These are phyloP conservation scores for Cantharellus anzutake DNA, from an alignment of 768 basidiomycete genomes.

Conservation along the genomic window DNA sequence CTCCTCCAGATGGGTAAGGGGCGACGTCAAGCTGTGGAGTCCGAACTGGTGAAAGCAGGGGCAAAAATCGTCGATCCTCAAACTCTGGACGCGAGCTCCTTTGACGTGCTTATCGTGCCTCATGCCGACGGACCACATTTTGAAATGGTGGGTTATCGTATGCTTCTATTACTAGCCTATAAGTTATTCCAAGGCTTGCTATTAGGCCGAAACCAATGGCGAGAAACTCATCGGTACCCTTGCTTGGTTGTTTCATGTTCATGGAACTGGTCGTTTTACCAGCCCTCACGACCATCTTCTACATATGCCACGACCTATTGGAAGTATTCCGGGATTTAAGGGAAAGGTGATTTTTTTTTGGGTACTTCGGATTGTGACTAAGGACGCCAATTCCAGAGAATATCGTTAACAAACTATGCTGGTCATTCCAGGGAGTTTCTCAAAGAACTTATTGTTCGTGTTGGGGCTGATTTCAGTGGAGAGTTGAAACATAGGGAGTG, in stretches of 20 bases:
- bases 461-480: constrained; percentile 47
- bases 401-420: constrained; percentile 28
- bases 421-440: constrained; percentile 77
- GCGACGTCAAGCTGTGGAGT: too few relatives aligned
- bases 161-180: not conserved
- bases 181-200: not conserved
- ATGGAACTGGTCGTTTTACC: constrained; percentile 38
- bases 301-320: constrained; percentile 63
- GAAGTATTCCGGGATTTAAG: constrained; percentile 38
- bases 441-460: constrained; percentile 53
- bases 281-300: constrained; percentile 56
- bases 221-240: constrained; percentile 56
- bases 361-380: not conserved
- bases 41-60: not conserved
- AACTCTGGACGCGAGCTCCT: constrained; percentile 20
- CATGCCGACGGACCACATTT: constrained; percentile 53
- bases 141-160: constrained; percentile 31
- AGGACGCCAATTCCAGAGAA: too few relatives aligned
- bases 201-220: constrained; percentile 19
- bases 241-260: constrained; percentile 67
- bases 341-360: constrained; percentile 32
- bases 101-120: constrained; percentile 59
- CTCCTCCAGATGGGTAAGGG: too few relatives aligned
- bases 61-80: not conserved
- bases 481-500: constrained; percentile 47